Base-by-base conservation (phyloP, 108 stramenopile species). In the Mediolabrus comicus region DNA sequence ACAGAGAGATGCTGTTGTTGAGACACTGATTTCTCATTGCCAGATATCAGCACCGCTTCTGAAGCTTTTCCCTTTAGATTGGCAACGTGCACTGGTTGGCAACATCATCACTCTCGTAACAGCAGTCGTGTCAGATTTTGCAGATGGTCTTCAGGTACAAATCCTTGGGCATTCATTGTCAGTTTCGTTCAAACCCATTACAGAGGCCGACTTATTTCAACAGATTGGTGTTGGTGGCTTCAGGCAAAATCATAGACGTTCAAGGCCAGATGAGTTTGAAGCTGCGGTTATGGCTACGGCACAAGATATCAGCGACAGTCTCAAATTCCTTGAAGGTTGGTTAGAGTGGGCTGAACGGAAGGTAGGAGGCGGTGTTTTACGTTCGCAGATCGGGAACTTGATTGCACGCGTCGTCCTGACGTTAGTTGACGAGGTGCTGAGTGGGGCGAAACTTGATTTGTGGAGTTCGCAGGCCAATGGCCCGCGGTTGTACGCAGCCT, bases 41-140 rank as follows among this genome's bases (percentile, higher is more conserved):
- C 95, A 95, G 59, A 89, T 95, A 29, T 90, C 92, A 14, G 92
- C 92, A 14, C 95, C 95, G 1, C 62, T 95, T 35, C 74, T 95
- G 12, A 90, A 90, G 59, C 75, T 95, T 0, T 95, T 95, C 56
- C 95, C 95, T 9, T 55, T 92, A 11, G 87, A 86, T 34, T 92
- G 91, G 90, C 95, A 95, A 79, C 83, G 95, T 3, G 95, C 90
- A 4, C 68, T 95, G 41, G 71, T 95, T 2, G 90, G 90, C 12
- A 95, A 95, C 66, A 90, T 95, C 33, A 82, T 95, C 58, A 88
- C 86, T 6, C 63, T 95, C n/a, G 77, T 86, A 5, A 84, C 87
- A 19, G 84, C 90, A 28, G 67, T 93, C 10, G 77, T 95, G 14
- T 88, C 90, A 12, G 95, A 95, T 61, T 92, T 92, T 64, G 86